A percentile compares a stretch with the other conserved stretches of the same genome.
phyloP scores from a whole-genome alignment of 345 rosid genomes.

The Linum tenue region DNA sequence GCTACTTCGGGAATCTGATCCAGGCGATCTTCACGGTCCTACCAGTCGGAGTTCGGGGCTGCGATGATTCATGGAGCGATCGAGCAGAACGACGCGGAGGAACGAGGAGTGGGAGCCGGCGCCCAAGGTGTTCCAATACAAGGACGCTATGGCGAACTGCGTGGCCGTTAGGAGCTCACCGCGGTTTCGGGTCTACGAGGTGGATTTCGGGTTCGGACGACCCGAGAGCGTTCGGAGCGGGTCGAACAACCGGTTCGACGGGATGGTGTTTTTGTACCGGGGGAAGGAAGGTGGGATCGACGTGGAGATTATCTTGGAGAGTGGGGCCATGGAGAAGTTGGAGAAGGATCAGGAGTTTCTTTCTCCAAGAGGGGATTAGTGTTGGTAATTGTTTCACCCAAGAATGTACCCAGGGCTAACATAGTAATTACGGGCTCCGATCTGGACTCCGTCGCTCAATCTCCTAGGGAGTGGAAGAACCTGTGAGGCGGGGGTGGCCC shows the following conservation, averaged over 20 bases:
- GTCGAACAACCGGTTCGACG: constrained; percentile 78
- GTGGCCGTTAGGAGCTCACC: constrained; percentile 95
- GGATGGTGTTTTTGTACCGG: constrained; percentile 85
- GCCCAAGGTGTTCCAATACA: constrained; percentile 69
- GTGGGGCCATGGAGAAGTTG: constrained; percentile 62
- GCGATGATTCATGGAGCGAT: constrained; percentile 60
- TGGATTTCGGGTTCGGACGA: constrained; percentile 85
- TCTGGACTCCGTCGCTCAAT: too few species aligned
- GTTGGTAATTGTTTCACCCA: too few species aligned
- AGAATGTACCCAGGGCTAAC: too few species aligned
- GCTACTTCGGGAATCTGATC: constrained; percentile 79
- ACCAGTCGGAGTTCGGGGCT: constrained; percentile 70
- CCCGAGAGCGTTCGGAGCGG: constrained; percentile 89
- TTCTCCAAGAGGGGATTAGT: constrained; percentile 23
- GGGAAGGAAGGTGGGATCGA: constrained; percentile 82
- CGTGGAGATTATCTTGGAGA: constrained; percentile 71
- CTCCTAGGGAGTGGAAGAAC: too few species aligned
- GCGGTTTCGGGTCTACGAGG: constrained; percentile 77
- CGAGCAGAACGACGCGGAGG: constrained; percentile 53
- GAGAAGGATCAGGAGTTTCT: constrained; percentile 58
- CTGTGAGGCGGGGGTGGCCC: too few species aligned
- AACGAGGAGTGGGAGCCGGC: constrained; percentile 73
- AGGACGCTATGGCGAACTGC: constrained; percentile 84
- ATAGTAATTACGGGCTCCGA: too few species aligned
- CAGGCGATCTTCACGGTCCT: constrained; percentile 89